Evolutionary conservation across 2,329 filamentous ascomycete genomes (phyloP), one percentile per base, ranked within the genome.

Genomic region (Salinomyces thailandicus): DNA sequence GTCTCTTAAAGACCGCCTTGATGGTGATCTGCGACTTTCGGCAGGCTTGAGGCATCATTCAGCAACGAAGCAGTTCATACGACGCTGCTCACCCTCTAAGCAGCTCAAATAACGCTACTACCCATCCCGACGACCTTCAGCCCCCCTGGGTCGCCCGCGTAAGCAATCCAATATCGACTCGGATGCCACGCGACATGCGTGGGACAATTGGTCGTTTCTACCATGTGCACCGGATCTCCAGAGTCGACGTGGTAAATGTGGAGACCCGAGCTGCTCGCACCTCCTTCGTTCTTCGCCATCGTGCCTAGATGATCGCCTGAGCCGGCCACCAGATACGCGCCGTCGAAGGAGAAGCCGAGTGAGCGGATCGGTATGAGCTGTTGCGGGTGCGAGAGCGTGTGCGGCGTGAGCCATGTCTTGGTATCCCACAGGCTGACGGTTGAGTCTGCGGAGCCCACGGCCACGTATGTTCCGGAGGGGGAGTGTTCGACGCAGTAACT

Each of bases 341-440:
- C 82, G 50, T 87, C 82, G 59, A 82, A 87, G 12, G 75, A 81
- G 55, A 87, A 89, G 52, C 79, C 78, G 38, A 87, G 68, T 53
- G 74, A 82, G 51, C 75, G 72, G 18, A 87, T 77, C 3, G 81
- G 75, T 14, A 43, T 45, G 5, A 18, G 13, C 26, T 42, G 39
- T 5, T n/a, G 19, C 6, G 34, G 29, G 4, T 33, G 18, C n/a
- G 33, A 12, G 1, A 79, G 79, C 7, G 72, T 69, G 64, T 84
- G 80, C 48, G 73, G 70, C 22, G 76, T 76, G 28, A 86, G 66
- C 80, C 81, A 86, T 47, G 83, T 77, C 27, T 71, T 69, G 3
- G 82, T 86, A 51, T 87, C 81, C 79, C 82, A 89, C 3, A 89
- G 64, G 4, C 79, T 71, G 46, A 87, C 80, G 34, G 85, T 72